Evolutionary conservation across 129 eudicot genomes (phyloP).

Genomic region (Flaveria robusta): DNA sequence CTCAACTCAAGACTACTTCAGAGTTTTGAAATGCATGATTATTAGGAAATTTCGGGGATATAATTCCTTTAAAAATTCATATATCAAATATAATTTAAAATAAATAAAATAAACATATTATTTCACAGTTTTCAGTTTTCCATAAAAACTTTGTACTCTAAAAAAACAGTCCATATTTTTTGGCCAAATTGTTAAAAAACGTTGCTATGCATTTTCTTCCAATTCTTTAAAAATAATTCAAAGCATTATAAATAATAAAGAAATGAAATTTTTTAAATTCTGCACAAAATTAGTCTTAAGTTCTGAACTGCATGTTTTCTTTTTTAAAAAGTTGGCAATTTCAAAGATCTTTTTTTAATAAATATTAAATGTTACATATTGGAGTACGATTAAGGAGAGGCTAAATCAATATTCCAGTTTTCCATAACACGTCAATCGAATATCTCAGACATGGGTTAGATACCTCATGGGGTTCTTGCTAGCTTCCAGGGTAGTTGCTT

Average conservation of each 20-base stretch:
- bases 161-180: neutral
- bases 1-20: neutral
- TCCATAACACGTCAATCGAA: neutral
- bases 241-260: neutral
- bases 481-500: constrained; percentile 88
- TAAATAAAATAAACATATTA: neutral
- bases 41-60: neutral
- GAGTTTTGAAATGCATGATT: constrained; percentile 1
- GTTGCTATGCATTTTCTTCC: neutral
- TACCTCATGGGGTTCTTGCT: constrained; percentile 99
- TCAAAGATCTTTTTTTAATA: neutral
- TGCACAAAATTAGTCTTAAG: neutral
- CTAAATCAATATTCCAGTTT: neutral
- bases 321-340: neutral
- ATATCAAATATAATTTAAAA: too few species aligned
- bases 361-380: neutral
- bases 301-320: neutral
- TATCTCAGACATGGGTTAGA: constrained; percentile 9
- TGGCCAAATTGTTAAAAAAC: neutral
- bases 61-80: neutral
- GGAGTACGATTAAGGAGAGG: neutral
- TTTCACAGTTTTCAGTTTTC: neutral
- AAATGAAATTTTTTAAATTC: neutral
- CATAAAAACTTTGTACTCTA: neutral
- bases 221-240: too few species aligned